Conservation (phyloP, 371 early-diverging fungal genomes). For the Mycotypha africana region DNA sequence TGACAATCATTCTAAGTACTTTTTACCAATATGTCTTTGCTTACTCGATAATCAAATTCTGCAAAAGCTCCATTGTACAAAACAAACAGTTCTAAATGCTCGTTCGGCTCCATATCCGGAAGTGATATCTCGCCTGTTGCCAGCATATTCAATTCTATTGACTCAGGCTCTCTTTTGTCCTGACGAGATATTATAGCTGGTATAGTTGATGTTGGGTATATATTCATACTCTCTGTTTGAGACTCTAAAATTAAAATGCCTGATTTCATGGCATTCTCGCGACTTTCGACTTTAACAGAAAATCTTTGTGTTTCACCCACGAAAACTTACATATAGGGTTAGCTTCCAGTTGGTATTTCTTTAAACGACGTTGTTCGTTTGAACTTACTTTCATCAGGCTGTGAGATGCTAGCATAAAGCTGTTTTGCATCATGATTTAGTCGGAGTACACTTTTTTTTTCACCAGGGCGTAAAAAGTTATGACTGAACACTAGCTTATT, state of each 20-base stretch:
- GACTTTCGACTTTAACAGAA: conserved; percentile 25
- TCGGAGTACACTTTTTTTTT: conserved; percentile 52
- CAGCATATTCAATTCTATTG: conserved; percentile 33
- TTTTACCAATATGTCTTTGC: no score
- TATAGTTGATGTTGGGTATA: conserved; percentile 7
- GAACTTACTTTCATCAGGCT: conserved; percentile 36
- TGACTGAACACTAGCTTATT: conserved; percentile 55
- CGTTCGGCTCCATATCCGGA: conserved; percentile 48
- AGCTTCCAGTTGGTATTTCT: background rate
- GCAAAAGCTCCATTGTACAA: conserved; percentile 49
- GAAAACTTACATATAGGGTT: conserved; percentile 32
- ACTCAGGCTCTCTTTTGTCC: conserved; percentile 1
- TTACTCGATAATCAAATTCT: conserved; percentile 52
- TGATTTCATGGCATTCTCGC: conserved; percentile 10
- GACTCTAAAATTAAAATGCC: conserved; percentile 28
- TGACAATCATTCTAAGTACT: no score
- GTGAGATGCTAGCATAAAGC: conserved; percentile 22
- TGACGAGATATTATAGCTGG: background rate
- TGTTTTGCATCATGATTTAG: conserved; percentile 46
- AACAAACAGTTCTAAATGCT: conserved; percentile 44
- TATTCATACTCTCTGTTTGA: conserved; percentile 39
- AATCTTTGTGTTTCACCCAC: conserved; percentile 40
- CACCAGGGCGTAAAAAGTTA: conserved; percentile 58
- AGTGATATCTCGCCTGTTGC: conserved; percentile 47
- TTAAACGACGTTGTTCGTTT: background rate